These are phyloP conservation scores for Oryza longistaminata DNA, from an alignment of 176 grass and related monocot species.

Conservation along the genomic window DNA sequence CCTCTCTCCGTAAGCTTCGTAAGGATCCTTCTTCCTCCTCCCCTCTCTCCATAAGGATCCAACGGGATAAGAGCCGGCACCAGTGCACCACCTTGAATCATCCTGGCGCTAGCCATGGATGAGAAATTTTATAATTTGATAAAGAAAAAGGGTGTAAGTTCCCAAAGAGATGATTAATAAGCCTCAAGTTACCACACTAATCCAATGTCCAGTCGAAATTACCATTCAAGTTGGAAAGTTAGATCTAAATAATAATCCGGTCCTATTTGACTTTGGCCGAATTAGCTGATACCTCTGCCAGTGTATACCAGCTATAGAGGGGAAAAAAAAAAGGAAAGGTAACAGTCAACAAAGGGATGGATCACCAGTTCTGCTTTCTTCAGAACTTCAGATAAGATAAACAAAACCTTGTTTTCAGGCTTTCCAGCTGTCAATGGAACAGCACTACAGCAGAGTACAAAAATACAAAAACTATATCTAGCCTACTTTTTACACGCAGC, in stretches of 20 bases:
- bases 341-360: neutral
- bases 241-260: no score
- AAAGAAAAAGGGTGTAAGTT: neutral
- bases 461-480: slow-evolving; percentile 12
- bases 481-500: slow-evolving; percentile 22
- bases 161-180: neutral
- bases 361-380: neutral
- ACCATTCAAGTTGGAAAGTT: no score
- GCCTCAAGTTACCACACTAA: neutral
- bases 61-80: no score
- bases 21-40: no score
- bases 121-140: no score
- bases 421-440: slow-evolving; percentile 24
- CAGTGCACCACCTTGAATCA: no score
- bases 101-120: no score
- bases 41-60: no score
- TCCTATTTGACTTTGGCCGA: neutral
- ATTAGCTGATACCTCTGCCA: neutral
- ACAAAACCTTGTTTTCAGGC: slow-evolving; percentile 2
- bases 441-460: neutral
- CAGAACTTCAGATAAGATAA: slow-evolving; percentile 1
- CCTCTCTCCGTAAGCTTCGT: no score
- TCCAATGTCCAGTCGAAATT: neutral
- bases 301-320: neutral
- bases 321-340: neutral